Conservation (phyloP, 306 rosid species). For the Heteromeles arbutifolia region DNA sequence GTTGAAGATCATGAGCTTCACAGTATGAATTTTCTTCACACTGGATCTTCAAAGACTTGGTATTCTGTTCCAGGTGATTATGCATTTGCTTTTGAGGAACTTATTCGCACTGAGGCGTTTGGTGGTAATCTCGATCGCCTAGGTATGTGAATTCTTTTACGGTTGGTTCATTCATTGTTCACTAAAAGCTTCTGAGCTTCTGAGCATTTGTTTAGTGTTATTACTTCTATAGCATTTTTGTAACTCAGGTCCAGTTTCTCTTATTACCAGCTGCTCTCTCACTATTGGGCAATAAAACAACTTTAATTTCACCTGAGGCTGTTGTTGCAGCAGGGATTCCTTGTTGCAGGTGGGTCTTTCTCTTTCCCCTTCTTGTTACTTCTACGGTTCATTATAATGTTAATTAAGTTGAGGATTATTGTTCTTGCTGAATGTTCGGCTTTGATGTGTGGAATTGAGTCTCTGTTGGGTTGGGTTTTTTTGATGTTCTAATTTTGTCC, state of each 20-base stretch:
- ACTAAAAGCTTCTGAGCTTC: not conserved
- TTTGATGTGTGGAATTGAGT: slow-evolving; percentile 9
- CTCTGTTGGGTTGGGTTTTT: slow-evolving; percentile 8
- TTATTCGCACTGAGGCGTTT: slow-evolving; percentile 62
- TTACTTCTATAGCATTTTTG: slow-evolving; percentile 31
- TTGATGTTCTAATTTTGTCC: slow-evolving; percentile 31
- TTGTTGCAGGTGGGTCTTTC: slow-evolving; percentile 78
- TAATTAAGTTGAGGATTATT: not conserved
- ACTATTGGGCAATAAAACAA: slow-evolving; percentile 88
- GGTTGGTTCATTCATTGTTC: slow-evolving; percentile 10
- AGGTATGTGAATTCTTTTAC: slow-evolving; percentile 47
- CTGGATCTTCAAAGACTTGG: slow-evolving; percentile 97
- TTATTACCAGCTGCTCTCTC: slow-evolving; percentile 89
- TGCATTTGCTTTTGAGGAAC: slow-evolving; percentile 87
- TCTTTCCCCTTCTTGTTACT: not conserved
- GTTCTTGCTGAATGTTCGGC: not conserved
- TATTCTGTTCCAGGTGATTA: slow-evolving; percentile 90
- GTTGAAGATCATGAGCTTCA: slow-evolving; percentile 99
- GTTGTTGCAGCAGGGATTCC: slow-evolving; percentile 80
- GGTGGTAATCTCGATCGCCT: slow-evolving; percentile 75
- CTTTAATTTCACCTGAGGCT: slow-evolving; percentile 77
- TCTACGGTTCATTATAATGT: not conserved
- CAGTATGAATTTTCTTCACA: slow-evolving; percentile 94
- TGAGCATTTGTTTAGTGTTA: slow-evolving; percentile 15
- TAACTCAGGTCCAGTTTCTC: slow-evolving; percentile 53